These are phyloP conservation scores for Candida gorgasii DNA, from an alignment of 805 yeast species.

Conservation along the genomic window DNA sequence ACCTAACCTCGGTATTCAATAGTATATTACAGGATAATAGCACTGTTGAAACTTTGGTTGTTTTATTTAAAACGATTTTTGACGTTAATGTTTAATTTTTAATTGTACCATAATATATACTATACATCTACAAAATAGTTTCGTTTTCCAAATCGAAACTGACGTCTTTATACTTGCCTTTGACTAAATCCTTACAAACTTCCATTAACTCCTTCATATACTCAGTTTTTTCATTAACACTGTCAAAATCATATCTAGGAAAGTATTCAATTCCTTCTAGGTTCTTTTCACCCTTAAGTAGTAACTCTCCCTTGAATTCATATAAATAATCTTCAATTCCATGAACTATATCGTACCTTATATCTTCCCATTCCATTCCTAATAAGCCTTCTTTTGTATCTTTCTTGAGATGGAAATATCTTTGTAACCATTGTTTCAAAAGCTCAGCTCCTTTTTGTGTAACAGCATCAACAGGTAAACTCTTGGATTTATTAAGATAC, in stretches of 20 bases:
- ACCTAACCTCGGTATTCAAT: conserved; percentile 18
- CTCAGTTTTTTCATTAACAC: conserved; percentile 30
- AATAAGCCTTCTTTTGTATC: conserved; percentile 34
- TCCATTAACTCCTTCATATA: conserved; percentile 16
- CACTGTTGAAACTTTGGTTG: conserved; percentile 22
- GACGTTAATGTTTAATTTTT: conserved; percentile 8
- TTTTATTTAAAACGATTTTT: conserved; percentile 24
- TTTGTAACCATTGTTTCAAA: conserved; percentile 31
- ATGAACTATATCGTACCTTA: conserved; percentile 35
- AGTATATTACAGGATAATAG: conserved; percentile 27
- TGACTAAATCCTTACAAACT: conserved; percentile 7
- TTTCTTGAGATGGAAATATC: conserved; percentile 39
- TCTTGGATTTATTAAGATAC: not conserved
- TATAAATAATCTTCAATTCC: conserved; percentile 40
- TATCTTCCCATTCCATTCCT: conserved; percentile 46
- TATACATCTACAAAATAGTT: not conserved
- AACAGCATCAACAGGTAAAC: too few relatives aligned
- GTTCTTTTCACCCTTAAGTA: not conserved
- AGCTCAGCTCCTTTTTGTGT: conserved; percentile 24
- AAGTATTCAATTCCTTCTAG: conserved; percentile 2
- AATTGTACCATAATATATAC: too few relatives aligned
- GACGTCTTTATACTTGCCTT: conserved; percentile 9
- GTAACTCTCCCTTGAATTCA: conserved; percentile 31
- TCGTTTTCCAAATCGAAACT: conserved; percentile 31
- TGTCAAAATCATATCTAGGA: conserved; percentile 36